These are phyloP conservation scores for Boletus bicolor DNA, from an alignment of 768 basidiomycete genomes.

Conservation along the genomic window DNA sequence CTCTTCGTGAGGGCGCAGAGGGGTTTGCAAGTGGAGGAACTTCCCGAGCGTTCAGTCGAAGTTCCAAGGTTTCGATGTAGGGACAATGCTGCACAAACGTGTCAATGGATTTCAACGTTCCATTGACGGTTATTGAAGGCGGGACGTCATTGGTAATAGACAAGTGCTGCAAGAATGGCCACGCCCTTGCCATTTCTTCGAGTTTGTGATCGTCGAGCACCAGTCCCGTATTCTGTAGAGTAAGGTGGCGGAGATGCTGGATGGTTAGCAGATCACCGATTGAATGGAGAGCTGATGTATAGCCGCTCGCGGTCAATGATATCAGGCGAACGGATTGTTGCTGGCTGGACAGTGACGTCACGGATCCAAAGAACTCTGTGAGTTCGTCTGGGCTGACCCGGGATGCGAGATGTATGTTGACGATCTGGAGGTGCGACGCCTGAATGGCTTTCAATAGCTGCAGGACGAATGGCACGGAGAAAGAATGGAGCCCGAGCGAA, in stretches of 20 bases:
- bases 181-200: conserved; percentile 16
- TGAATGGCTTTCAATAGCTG: conserved; percentile 8
- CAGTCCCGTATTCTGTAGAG: conserved; percentile 9
- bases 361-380: conserved; percentile 1
- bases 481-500: conserved; percentile 15
- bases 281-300: conserved; percentile 11
- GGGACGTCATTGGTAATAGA: conserved; percentile 12
- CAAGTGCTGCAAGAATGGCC: conserved; percentile 20
- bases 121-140: conserved; percentile 4
- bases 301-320: conserved; percentile 11
- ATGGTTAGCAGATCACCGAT: conserved; percentile 7
- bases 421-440: conserved; percentile 9
- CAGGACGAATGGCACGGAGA: conserved; percentile 6
- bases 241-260: conserved; percentile 12
- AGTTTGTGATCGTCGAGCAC: conserved; percentile 13
- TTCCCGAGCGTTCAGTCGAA: conserved; percentile 20
- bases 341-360: conserved; percentile 6
- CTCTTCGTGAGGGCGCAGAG: background rate
- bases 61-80: conserved; percentile 11
- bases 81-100: conserved; percentile 17
- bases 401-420: conserved; percentile 16
- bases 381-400: conserved; percentile 8
- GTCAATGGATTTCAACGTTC: conserved; percentile 9
- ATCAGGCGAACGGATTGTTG: conserved; percentile 6
- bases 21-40: conserved; percentile 1